Base-by-base conservation (phyloP, 768 basidiomycete genomes). In the Gelatoporia subvermispora region DNA sequence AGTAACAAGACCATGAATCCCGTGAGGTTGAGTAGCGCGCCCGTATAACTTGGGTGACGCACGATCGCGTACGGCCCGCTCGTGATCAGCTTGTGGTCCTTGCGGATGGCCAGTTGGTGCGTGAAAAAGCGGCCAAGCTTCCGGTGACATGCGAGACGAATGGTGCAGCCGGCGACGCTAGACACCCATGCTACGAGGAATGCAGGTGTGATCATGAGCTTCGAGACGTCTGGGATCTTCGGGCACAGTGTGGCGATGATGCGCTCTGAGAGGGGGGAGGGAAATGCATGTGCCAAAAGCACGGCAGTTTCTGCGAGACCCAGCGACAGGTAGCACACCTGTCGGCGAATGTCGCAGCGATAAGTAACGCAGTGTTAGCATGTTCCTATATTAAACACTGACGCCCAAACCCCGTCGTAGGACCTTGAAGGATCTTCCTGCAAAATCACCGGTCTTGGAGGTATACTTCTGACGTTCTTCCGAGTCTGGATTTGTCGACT, bases 21-120 rank as follows among this genome's bases (percentile, higher is more conserved):
- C 15, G 35, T 41, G 28, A 52, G 37, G 22, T 52, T 16, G 36
- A 36, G 4, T 5, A 36, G 11, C n/a, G 53, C 58, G 8, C 44
- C 44, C n/a, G 56, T 47, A 35, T 58, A 58, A 23, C 36, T 28
- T 16, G 51, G 56, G 40, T 58, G 55, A 22, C 56, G 56, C 3
- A 58, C 47, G 35, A 35, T 28, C 3, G 18, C 22, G 48, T 58
- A 58, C 8, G 51, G 51, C 16, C 55, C 54, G 15, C 17, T 25
- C 2, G 47, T 55, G 17, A 58, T 35, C 15, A 58, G 31, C 25
- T 47, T 36, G 39, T 58, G 56, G 18, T 42, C 17, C 3, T 25
- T 31, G 4, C 34, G 24, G 8, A 53, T 20, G 40, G 50, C 35
- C 23, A 55, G 28, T 25, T 52, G 38, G 51, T 49, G 52, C 1